A percentile compares a stretch with the other conserved stretches of the same genome.
These are phyloP conservation scores for Cydonia oblonga DNA, from an alignment of 331 rosid genomes.

Conservation along the genomic window DNA sequence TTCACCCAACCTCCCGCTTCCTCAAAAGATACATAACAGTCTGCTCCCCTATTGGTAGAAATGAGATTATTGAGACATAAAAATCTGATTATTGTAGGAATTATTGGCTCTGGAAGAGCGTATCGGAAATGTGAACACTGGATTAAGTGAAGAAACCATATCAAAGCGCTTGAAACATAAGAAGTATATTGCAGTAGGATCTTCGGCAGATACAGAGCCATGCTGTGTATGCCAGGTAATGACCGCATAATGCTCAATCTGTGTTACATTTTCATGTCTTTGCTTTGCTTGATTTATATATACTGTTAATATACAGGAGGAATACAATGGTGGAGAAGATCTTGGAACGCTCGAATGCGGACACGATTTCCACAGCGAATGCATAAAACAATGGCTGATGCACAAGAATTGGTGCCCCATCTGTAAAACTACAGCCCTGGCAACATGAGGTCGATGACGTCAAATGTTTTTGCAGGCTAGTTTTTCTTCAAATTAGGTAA, in stretches of 20 bases:
- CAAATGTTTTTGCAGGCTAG: constrained; percentile 16
- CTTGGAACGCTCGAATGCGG: constrained; percentile 75
- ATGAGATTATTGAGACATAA: background rate
- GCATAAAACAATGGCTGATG: constrained; percentile 70
- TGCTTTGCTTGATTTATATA: constrained; percentile 1
- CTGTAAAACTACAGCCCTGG: constrained; percentile 74
- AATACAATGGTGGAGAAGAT: constrained; percentile 42
- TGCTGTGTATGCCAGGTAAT: constrained; percentile 94
- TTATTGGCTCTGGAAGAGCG: constrained; percentile 93
- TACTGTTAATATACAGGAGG: constrained; percentile 46
- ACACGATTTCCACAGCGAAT: constrained; percentile 54
- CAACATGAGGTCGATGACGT: constrained; percentile 29
- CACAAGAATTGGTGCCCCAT: constrained; percentile 81
- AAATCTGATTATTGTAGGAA: constrained; percentile 37
- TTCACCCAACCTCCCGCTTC: background rate
- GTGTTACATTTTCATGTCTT: background rate
- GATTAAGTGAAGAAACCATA: constrained; percentile 67
- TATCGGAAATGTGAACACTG: constrained; percentile 86
- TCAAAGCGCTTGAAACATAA: constrained; percentile 41
- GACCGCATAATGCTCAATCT: background rate
- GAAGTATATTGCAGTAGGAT: constrained; percentile 28
- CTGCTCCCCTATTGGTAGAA: background rate
- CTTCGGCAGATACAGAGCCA: constrained; percentile 65
- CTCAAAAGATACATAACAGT: background rate
- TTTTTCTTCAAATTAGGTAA: constrained; percentile 17